Percentiles rank a stretch among this genome's conserved stretches.
These are phyloP conservation scores for Prunus kanzakura DNA, from an alignment of 306 rosid genomes.

Conservation along the genomic window DNA sequence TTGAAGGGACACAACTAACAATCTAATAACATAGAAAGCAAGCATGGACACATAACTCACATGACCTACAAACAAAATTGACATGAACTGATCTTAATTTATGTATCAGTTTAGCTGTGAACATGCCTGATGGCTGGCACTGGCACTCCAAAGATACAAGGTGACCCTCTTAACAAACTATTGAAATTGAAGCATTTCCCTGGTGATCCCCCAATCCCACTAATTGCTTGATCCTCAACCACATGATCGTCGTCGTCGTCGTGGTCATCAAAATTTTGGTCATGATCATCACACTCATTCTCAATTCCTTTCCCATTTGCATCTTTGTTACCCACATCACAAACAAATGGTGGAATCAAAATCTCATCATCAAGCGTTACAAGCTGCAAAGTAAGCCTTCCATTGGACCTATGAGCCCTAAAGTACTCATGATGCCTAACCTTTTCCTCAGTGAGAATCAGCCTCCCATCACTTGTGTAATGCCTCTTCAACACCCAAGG, in stretches of 20 bases:
- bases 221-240: background rate
- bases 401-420: constrained; percentile 57
- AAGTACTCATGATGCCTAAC: constrained; percentile 59
- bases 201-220: background rate
- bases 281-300: background rate
- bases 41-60: background rate
- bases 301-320: background rate
- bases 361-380: constrained; percentile 38
- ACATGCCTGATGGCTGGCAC: constrained; percentile 43
- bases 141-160: constrained; percentile 35
- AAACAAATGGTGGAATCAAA: background rate
- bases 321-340: background rate
- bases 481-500: constrained; percentile 65
- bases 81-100: too few species aligned
- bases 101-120: constrained; percentile 18
- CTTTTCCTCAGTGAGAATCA: constrained; percentile 61
- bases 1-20: too few species aligned
- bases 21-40: too few species aligned
- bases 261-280: background rate
- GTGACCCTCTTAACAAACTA: constrained; percentile 16
- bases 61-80: background rate
- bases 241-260: background rate
- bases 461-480: constrained; percentile 57
- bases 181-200: constrained; percentile 24
- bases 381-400: constrained; percentile 66